phyloP scores from a whole-genome alignment of 495 filamentous ascomycete genomes.

The Melanomma pulvis-pyrius region DNA sequence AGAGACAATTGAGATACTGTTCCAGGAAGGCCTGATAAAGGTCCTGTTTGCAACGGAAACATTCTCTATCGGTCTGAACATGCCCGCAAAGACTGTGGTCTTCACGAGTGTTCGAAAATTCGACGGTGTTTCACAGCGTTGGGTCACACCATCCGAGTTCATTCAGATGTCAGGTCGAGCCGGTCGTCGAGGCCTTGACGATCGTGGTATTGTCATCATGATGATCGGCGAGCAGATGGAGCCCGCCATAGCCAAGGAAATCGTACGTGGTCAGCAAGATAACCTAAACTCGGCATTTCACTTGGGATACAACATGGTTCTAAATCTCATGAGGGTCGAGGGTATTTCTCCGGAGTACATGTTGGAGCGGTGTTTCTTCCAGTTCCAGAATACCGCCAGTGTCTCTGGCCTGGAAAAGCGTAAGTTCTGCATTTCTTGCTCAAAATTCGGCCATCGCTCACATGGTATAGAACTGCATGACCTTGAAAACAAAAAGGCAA shows the following conservation, averaged over 20 bases:
- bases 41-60: slow-evolving; percentile 97
- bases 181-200: slow-evolving; percentile 93
- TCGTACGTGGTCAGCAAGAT: slow-evolving; percentile 95
- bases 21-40: slow-evolving; percentile 97
- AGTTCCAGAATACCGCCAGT: slow-evolving; percentile 92
- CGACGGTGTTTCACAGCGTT: slow-evolving; percentile 79
- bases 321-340: slow-evolving; percentile 94
- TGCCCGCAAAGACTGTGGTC: slow-evolving; percentile 98
- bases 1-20: slow-evolving; percentile 97
- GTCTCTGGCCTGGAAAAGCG: slow-evolving; percentile 77
- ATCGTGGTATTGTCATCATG: slow-evolving; percentile 98
- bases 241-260: slow-evolving; percentile 86
- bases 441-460: slow-evolving; percentile 35
- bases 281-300: slow-evolving; percentile 97
- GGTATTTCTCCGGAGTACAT: slow-evolving; percentile 96
- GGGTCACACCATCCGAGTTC: slow-evolving; percentile 93
- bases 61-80: slow-evolving; percentile 97
- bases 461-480: slow-evolving; percentile 63
- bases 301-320: slow-evolving; percentile 98
- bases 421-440: slow-evolving; percentile 34
- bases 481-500: slow-evolving; percentile 70
- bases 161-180: slow-evolving; percentile 98
- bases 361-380: slow-evolving; percentile 94
- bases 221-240: slow-evolving; percentile 98
- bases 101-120: slow-evolving; percentile 96